phyloP scores from a whole-genome alignment of 148 eudicot species.

The Cornus suecica region DNA sequence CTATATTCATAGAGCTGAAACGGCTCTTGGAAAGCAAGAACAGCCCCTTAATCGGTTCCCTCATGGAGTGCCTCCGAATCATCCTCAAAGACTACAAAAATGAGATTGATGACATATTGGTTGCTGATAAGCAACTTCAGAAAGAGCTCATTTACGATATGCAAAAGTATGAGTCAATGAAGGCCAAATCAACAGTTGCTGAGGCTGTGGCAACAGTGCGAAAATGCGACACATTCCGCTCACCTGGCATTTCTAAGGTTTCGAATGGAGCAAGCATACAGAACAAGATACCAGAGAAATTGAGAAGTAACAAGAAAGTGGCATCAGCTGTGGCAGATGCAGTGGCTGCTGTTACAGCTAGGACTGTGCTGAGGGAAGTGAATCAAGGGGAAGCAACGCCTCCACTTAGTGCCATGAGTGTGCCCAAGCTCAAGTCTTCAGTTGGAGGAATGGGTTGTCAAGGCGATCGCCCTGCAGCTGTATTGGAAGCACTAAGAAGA shows the following conservation, averaged over 20 bases:
- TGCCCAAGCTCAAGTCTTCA: constrained; percentile 60
- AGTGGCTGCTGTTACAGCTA: constrained; percentile 59
- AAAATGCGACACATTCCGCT: constrained; percentile 27
- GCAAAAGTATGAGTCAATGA: constrained; percentile 64
- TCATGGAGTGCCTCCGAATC: constrained; percentile 89
- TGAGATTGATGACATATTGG: constrained; percentile 84
- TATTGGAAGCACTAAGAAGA: constrained; percentile 71
- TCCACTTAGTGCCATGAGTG: constrained; percentile 64
- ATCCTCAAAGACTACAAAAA: constrained; percentile 96
- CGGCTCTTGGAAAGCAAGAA: constrained; percentile 70
- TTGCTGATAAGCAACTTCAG: constrained; percentile 91
- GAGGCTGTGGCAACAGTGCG: constrained; percentile 52
- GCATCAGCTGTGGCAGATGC: constrained; percentile 74
- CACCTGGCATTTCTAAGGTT: constrained; percentile 31
- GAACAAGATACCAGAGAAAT: constrained; percentile 30
- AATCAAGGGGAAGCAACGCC: constrained; percentile 51
- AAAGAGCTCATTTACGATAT: constrained; percentile 88
- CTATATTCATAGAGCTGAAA: constrained; percentile 91
- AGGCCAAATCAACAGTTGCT: constrained; percentile 55
- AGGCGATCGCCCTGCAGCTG: constrained; percentile 41
- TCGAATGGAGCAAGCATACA: constrained; percentile 14
- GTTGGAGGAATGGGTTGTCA: constrained; percentile 17
- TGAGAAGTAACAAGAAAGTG: constrained; percentile 41
- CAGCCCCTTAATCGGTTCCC: constrained; percentile 89
- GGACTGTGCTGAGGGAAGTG: constrained; percentile 76